Base-by-base conservation (phyloP, 345 rosid species). In the Melastoma malabathricum region DNA sequence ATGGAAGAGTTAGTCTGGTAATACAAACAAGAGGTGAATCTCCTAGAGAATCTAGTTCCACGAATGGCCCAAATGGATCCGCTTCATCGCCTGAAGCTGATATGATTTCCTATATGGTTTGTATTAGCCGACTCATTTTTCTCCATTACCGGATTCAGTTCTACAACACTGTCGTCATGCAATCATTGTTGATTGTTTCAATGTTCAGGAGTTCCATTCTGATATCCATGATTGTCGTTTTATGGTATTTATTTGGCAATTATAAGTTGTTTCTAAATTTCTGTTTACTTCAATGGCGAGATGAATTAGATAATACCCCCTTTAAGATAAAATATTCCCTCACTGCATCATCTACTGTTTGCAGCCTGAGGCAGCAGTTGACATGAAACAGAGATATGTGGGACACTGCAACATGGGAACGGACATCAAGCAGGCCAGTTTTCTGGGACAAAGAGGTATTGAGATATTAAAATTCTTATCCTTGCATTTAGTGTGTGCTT, bases 351-450 rank as follows among this genome's bases (percentile, higher is more conserved):
- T 45, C 61, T 48, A 53, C 18, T 23, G 46, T 56, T 52, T 67
- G 71, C 72, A 87, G 98, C 85, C 85, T 34, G 93, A 84, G 76
- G 68, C 78, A 48, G 93, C 67, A 52, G 64, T 77, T 66, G 96
- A 92, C 72, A 87, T 84, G 95, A 92, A 82, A 61, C 84, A 64
- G 69, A 79, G 86, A 61, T 92, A 68, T 57, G 72, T 79, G 45
- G 95, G 95, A 45, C 95, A 83, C 64, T 85, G 89, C 63, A 89
- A 85, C 59, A 66, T 82, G 51, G 97, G 95, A 59, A 89, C 95
- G 59, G 95, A 85, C 61, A 89, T 89, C 50, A 89, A 82, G 62
- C 95, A 81, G 66, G 93, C 95, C 58, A 89, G 83, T 70, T 89
- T 89, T 75, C 82, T 89, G 52, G 97, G 97, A 27, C 87, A 74